Conservation (phyloP, 805 yeast species). For the Monosporozyma yasuniensis region DNA sequence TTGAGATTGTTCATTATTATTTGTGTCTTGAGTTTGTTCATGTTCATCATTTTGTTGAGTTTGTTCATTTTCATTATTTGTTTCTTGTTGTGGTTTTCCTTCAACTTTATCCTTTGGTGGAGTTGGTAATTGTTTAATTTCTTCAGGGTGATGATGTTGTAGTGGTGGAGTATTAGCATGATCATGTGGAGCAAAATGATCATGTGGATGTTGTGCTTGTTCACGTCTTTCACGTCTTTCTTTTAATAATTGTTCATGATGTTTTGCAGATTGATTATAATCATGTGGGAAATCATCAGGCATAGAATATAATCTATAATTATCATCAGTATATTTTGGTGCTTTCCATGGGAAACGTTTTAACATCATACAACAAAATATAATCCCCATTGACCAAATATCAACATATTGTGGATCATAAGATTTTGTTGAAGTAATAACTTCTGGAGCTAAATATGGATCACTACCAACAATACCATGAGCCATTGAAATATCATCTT, state of each 20-base stretch:
- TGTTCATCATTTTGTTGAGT: constrained; percentile 1
- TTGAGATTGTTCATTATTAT: too few relatives aligned
- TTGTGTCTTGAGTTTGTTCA: too few relatives aligned
- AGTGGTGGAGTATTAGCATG: background rate
- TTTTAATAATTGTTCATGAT: constrained; percentile 55
- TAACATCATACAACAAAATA: constrained; percentile 79
- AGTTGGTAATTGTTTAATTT: constrained; percentile 3
- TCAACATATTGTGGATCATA: constrained; percentile 76
- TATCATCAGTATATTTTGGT: constrained; percentile 55
- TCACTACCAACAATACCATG: constrained; percentile 81
- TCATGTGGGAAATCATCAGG: constrained; percentile 72
- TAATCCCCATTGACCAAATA: constrained; percentile 78
- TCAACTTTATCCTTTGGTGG: constrained; percentile 8
- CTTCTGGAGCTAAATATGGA: constrained; percentile 83
- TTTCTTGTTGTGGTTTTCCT: constrained; percentile 1
- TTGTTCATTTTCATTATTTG: constrained; percentile 2
- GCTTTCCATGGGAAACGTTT: constrained; percentile 85
- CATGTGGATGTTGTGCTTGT: background rate
- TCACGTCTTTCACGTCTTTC: constrained; percentile 32
- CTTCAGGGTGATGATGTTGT: background rate
- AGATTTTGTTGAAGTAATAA: constrained; percentile 38
- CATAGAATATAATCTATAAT: constrained; percentile 56
- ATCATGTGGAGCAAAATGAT: background rate
- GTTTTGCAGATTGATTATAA: constrained; percentile 59
- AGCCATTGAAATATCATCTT: constrained; percentile 46